Conservation (phyloP, 1,139 yeast species). For the Magnusiomyces paraingens region DNA sequence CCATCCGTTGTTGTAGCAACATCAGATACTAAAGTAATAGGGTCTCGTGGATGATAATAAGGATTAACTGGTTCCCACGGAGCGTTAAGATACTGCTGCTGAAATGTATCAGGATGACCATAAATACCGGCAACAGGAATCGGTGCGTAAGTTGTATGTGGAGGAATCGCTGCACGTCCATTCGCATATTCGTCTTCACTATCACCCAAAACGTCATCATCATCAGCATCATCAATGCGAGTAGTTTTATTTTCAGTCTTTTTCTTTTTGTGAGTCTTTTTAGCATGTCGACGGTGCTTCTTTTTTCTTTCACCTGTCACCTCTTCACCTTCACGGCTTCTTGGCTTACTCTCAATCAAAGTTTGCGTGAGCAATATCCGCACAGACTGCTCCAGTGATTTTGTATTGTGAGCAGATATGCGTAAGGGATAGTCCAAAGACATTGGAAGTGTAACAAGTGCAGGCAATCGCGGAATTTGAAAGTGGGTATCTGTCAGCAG, state of each 20-base stretch:
- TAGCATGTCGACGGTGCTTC: background rate
- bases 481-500: background rate
- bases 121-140: conserved; percentile 23
- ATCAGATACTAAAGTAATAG: background rate
- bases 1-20: background rate
- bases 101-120: conserved; percentile 28
- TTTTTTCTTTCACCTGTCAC: background rate
- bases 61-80: conserved; percentile 20
- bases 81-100: conserved; percentile 23
- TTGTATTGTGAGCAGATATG: background rate
- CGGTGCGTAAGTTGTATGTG: conserved; percentile 19
- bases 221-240: background rate
- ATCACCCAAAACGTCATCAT: background rate
- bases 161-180: background rate
- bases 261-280: background rate
- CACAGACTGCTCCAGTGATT: background rate
- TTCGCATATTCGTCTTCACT: conserved; percentile 24
- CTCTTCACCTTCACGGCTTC: background rate
- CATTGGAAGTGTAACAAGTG: background rate
- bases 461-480: background rate
- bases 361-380: background rate
- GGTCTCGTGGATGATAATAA: conserved; percentile 14
- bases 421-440: background rate
- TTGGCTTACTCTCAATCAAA: background rate
- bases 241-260: background rate